A percentile compares a stretch with the other conserved stretches of the same genome.
Evolutionary conservation across 106 monocot genomes (phyloP).

Genomic region (Acanthochlamys bracteata): DNA sequence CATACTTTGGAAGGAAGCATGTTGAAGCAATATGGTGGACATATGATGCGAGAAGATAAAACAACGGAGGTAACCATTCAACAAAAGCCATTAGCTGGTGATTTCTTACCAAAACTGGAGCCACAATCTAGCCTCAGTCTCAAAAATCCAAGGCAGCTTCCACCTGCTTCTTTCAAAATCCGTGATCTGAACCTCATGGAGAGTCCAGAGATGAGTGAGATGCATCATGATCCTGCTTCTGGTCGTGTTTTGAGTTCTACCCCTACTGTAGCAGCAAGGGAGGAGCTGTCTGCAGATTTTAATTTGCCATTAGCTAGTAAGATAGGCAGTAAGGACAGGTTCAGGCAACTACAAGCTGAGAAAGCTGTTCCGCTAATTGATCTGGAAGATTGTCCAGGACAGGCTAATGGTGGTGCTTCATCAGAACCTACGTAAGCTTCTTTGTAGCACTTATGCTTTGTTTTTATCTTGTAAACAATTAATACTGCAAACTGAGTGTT

Average conservation of each 20-base stretch:
- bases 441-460: not conserved
- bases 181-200: conserved; percentile 66
- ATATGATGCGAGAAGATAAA: conserved; percentile 23
- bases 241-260: conserved; percentile 14
- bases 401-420: conserved; percentile 17
- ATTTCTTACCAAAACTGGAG: conserved; percentile 23
- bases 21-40: conserved; percentile 9
- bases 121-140: conserved; percentile 14
- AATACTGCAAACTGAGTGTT: not conserved
- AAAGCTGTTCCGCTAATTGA: conserved; percentile 45
- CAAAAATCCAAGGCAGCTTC: conserved; percentile 36
- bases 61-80: conserved; percentile 22
- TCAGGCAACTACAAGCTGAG: conserved; percentile 15
- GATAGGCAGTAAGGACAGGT: conserved; percentile 11
- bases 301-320: conserved; percentile 25
- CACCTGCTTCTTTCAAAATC: conserved; percentile 30
- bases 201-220: conserved; percentile 42
- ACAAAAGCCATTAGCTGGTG: conserved; percentile 14
- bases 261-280: conserved; percentile 9
- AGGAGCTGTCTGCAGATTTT: conserved; percentile 22
- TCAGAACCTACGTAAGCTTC: conserved; percentile 38
- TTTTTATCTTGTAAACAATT: not conserved
- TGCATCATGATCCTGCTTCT: conserved; percentile 22
- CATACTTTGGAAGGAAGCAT: conserved; percentile 6
- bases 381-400: conserved; percentile 38